A percentile compares a stretch with the other conserved stretches of the same genome.
Conservation (phyloP, 1,284 basidiomycete genomes). For the Inonotus obliquus region DNA sequence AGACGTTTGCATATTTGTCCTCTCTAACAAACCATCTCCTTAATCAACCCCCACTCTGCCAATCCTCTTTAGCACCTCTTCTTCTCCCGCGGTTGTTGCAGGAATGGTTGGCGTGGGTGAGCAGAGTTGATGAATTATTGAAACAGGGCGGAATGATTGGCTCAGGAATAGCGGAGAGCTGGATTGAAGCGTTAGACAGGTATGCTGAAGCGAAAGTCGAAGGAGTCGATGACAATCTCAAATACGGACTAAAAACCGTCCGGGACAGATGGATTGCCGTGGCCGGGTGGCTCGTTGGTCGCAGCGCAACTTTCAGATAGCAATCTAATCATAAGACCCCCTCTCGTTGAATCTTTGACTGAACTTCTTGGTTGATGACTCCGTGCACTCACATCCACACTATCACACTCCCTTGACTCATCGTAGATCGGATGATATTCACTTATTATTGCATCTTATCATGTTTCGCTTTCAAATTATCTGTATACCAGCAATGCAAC, state of each 20-base stretch:
- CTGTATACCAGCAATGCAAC: constrained; percentile 4
- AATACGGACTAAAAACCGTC: constrained; percentile 44
- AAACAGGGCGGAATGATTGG: constrained; percentile 69
- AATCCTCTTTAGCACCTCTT: constrained; percentile 49
- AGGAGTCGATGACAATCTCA: constrained; percentile 35
- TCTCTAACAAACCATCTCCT: constrained; percentile 63
- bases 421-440: neutral
- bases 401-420: neutral
- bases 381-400: neutral
- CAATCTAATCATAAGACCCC: neutral
- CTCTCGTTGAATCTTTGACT: neutral
- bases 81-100: constrained; percentile 56
- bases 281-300: constrained; percentile 74
- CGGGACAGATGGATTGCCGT: constrained; percentile 66
- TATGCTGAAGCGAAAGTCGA: constrained; percentile 50
- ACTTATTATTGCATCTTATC: neutral
- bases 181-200: constrained; percentile 64
- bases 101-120: constrained; percentile 78
- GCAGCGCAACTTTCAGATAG: constrained; percentile 28
- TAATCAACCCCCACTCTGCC: constrained; percentile 59
- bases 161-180: constrained; percentile 56
- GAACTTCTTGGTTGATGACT: neutral
- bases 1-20: constrained; percentile 67
- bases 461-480: neutral
- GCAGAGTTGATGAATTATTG: constrained; percentile 44